Conservation (phyloP, 495 filamentous ascomycete genomes). For the Penicillium flavigenum region DNA sequence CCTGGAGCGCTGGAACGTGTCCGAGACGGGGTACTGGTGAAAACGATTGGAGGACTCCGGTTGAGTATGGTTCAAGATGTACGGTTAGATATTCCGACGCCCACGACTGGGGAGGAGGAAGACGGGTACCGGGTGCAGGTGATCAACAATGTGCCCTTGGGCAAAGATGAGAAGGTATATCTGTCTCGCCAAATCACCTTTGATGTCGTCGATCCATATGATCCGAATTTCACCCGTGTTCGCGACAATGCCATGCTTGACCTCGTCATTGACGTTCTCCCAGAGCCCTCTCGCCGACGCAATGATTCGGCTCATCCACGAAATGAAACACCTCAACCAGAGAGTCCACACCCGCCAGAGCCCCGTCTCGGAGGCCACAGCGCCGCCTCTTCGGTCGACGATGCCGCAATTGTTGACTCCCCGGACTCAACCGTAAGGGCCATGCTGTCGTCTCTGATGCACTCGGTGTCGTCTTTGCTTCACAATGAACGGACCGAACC, state of each 20-base stretch:
- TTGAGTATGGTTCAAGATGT: constrained; percentile 76
- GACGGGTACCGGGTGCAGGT: constrained; percentile 68
- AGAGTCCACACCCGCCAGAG: constrained; percentile 20
- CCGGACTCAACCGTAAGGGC: constrained; percentile 48
- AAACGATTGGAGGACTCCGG: constrained; percentile 73
- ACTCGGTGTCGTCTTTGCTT: constrained; percentile 57
- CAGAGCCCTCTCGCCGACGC: constrained; percentile 40
- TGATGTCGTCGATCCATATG: constrained; percentile 65
- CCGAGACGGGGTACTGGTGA: constrained; percentile 74
- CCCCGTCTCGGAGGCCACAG: constrained; percentile 21
- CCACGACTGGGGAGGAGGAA: constrained; percentile 25
- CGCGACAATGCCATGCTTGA: constrained; percentile 72
- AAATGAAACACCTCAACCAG: constrained; percentile 30
- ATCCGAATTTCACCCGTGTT: constrained; percentile 79
- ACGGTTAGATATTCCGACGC: constrained; percentile 33
- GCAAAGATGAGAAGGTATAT: constrained; percentile 87
- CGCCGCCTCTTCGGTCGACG: constrained; percentile 24
- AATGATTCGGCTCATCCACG: constrained; percentile 40
- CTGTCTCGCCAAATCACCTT: constrained; percentile 73
- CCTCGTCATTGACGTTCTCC: constrained; percentile 60
- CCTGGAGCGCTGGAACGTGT: constrained; percentile 57
- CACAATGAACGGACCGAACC: constrained; percentile 39
- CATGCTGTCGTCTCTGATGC: constrained; percentile 56
- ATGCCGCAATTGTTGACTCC: constrained; percentile 33
- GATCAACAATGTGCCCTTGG: constrained; percentile 76